Evolutionary conservation across 1,284 basidiomycete genomes (phyloP), one percentile per base, ranked within the genome.

Genomic region (Cryptococcus sp.): DNA sequence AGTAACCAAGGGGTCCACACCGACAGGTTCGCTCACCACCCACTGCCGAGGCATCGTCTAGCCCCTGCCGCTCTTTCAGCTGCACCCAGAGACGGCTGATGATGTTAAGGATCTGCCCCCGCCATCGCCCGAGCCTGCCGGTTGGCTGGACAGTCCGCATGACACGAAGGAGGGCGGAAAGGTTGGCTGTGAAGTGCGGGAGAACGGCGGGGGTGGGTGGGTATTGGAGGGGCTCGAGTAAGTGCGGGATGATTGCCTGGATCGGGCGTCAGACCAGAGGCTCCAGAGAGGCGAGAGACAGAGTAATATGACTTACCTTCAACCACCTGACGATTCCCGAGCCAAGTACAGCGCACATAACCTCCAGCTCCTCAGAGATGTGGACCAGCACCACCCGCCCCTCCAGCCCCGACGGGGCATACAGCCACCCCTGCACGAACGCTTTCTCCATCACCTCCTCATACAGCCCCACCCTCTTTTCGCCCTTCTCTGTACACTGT

Each of bases 71-170:
- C 44, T 76, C 71, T 35, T 54, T 38, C 35, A 72, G 35, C 37
- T 69, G 63, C 5, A 73, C 52, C 65, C 69, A 70, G 7, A 71
- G 40, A 18, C 73, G 59, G 16, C 63, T 60, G 2, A 71, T 46
- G 0, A 71, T 65, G 50, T 75, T 69, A 9, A 78, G 43, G 12
- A 77, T 71, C 62, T 76, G 69, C 12, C 77, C 77, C 28, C 75
- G 56, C 77, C 77, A 78, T 24, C 75, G 50, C 0, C 52, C 43
- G 12, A 69, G 56, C 2, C 75, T 53, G 3, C 66, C 71, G 2
- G 72, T 73, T 0, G 48, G 46, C 8, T 52, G n/a, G 1, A 71
- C 36, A 0, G 63, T 64, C 8, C 36, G n/a, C 16, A 76, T 51
- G 0, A 75, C 51, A 6, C 50, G 40, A 15, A 66, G 51, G 2